Percentiles rank a stretch among this genome's conserved stretches.
phyloP scores from a whole-genome alignment of 306 rosid species.

The Delonix regia region DNA sequence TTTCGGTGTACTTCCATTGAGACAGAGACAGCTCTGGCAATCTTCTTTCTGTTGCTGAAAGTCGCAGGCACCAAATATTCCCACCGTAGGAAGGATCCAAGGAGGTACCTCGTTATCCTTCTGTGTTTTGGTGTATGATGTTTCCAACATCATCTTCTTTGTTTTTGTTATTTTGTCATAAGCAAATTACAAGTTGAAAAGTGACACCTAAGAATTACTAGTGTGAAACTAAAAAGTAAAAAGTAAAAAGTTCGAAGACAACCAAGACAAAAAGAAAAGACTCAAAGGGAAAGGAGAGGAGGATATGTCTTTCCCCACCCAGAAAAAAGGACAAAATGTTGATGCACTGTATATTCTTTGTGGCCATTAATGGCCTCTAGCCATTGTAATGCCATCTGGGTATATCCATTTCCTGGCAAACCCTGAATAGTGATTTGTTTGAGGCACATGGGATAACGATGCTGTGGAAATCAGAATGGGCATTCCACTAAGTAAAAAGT shows the following conservation, averaged over 20 bases:
- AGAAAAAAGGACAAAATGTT: neutral
- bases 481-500: conserved; percentile 41
- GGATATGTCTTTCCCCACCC: neutral
- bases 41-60: neutral
- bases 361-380: conserved; percentile 12
- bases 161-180: no score
- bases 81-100: conserved; percentile 38
- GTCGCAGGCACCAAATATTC: conserved; percentile 17
- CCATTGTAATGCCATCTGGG: conserved; percentile 1
- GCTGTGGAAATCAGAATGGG: conserved; percentile 42
- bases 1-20: conserved; percentile 37
- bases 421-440: conserved; percentile 1
- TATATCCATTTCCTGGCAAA: conserved; percentile 5
- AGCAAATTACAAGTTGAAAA: neutral
- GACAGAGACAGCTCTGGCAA: neutral
- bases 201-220: neutral
- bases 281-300: neutral
- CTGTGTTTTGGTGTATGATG: conserved; percentile 26
- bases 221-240: neutral
- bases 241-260: neutral
- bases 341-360: neutral
- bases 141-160: neutral
- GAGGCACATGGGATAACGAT: conserved; percentile 34
- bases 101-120: conserved; percentile 7
- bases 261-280: neutral